Percentiles rank a stretch among this genome's conserved stretches.
Conservation (phyloP, 2,329 filamentous ascomycete genomes). For the Domatiomyces catenatus region DNA sequence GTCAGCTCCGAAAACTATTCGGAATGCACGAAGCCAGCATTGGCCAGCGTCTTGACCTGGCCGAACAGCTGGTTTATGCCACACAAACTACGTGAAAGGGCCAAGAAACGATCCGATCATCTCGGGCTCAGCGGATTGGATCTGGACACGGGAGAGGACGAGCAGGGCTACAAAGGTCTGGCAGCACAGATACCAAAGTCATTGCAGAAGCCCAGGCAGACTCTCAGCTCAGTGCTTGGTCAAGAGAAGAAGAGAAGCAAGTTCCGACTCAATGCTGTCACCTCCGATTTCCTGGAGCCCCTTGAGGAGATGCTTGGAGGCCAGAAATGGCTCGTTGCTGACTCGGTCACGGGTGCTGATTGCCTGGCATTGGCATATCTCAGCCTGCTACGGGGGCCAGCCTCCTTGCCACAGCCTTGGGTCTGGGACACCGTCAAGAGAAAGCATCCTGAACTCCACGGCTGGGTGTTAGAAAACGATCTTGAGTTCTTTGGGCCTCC, state of each 20-base stretch:
- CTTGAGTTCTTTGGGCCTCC: constrained; percentile 25
- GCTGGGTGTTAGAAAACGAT: constrained; percentile 30
- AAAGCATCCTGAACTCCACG: constrained; percentile 32
- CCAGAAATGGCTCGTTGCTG: constrained; percentile 39
- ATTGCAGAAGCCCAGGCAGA: constrained; percentile 42
- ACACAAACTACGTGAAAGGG: constrained; percentile 53
- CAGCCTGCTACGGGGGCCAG: constrained; percentile 48
- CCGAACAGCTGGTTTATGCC: constrained; percentile 80
- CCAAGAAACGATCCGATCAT: constrained; percentile 53
- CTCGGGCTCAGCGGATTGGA: constrained; percentile 55
- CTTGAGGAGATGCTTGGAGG: constrained; percentile 46
- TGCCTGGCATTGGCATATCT: constrained; percentile 71
- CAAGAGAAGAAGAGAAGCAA: constrained; percentile 53
- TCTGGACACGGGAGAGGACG: constrained; percentile 35
- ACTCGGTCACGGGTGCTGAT: constrained; percentile 50
- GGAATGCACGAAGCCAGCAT: constrained; percentile 60
- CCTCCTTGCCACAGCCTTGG: constrained; percentile 48
- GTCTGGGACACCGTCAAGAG: constrained; percentile 40
- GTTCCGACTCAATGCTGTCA: constrained; percentile 62
- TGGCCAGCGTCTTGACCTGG: constrained; percentile 65
- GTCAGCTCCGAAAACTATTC: constrained; percentile 81
- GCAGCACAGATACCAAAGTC: constrained; percentile 26
- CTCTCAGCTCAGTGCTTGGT: constrained; percentile 46
- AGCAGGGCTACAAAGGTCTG: constrained; percentile 22
- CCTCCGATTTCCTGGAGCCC: constrained; percentile 55